Base-by-base conservation (phyloP, 169 alveolate genomes). In the Eimeria tenella region DNA sequence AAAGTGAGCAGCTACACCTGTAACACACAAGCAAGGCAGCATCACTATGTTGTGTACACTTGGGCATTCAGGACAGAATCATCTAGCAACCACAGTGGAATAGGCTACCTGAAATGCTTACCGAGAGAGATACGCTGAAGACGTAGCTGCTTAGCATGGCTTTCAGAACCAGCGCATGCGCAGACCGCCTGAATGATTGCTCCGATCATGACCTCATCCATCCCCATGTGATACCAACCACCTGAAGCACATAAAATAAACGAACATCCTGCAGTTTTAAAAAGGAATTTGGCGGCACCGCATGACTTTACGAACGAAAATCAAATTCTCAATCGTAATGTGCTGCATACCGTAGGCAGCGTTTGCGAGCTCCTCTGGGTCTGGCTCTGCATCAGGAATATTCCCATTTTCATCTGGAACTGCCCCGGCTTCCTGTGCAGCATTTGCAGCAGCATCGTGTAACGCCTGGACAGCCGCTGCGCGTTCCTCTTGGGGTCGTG, bases 71-170 rank as follows among this genome's bases (percentile, higher is more conserved):
- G 42, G 42, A 31, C 42, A n/a, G 65, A 50, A 13, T 4, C 11
- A 50, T 50, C 52, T 4, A 5, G 25, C 42, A 11, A 23, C 6
- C 49, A 4, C 23, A 0, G 13, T 31, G 65, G 53, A 7, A 75
- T 7, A 75, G 9, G 19, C 68, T 19, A 7, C 63, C 65, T 19
- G 4, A 25, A 77, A 8, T 13, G 62, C 91, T 60, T 62, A 84
- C 91, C 97, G 55, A 96, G 93, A 63, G 95, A 94, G 31, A 95
- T 96, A 23, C 97, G 93, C 97, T 95, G 96, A 5, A 96, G 92
- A n/a, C 97, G 96, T 55, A 96, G 93, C 82, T 96, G 97, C 84
- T 95, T 95, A 23, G 95, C 95, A 81, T 96, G 96, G 83, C 79
- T 88, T 86, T 96, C 97, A 93, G 87, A 89, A 17, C 94, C 93